phyloP scores from a whole-genome alignment of 2,329 filamentous ascomycete genomes.

The Hymenoscyphus occultus region DNA sequence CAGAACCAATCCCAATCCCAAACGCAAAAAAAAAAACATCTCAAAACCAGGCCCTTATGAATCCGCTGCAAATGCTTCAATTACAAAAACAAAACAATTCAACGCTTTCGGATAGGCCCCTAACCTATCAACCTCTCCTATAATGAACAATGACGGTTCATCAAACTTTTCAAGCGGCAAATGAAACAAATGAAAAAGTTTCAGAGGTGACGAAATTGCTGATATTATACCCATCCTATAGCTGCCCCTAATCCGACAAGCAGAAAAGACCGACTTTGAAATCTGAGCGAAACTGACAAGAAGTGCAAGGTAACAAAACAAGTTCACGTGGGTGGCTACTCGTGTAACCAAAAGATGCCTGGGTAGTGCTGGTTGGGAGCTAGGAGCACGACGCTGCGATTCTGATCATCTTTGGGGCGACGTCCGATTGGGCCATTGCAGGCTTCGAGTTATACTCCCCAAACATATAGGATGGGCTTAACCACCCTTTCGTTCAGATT shows the following conservation, averaged over 20 bases:
- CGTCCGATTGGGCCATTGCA: not conserved
- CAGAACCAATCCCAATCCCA: slow-evolving; percentile 20
- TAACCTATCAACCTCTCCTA: slow-evolving; percentile 14
- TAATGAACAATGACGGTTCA: slow-evolving; percentile 14
- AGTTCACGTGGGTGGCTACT: not conserved
- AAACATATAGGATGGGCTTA: slow-evolving; percentile 34
- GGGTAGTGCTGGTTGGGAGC: not conserved
- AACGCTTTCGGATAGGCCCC: slow-evolving; percentile 17
- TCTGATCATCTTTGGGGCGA: not conserved
- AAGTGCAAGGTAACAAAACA: slow-evolving; percentile 1
- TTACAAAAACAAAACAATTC: slow-evolving; percentile 28
- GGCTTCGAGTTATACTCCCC: not conserved
- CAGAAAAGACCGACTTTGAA: slow-evolving; percentile 5
- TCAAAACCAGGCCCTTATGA: slow-evolving; percentile 16
- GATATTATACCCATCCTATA: slow-evolving; percentile 8
- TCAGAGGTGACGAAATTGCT: slow-evolving; percentile 6
- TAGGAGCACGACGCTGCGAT: not conserved
- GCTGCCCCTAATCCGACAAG: not conserved
- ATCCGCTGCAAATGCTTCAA: slow-evolving; percentile 33
- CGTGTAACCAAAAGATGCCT: not conserved
- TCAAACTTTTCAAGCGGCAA: slow-evolving; percentile 14
- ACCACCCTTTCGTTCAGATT: slow-evolving; percentile 61
- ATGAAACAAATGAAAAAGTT: slow-evolving; percentile 8
- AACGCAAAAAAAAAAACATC: slow-evolving; percentile 15
- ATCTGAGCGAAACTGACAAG: not conserved